Percentiles rank a stretch among this genome's conserved stretches.
Evolutionary conservation across 2,329 filamentous ascomycete species (phyloP).

Genomic region (Helminthosporium solani): DNA sequence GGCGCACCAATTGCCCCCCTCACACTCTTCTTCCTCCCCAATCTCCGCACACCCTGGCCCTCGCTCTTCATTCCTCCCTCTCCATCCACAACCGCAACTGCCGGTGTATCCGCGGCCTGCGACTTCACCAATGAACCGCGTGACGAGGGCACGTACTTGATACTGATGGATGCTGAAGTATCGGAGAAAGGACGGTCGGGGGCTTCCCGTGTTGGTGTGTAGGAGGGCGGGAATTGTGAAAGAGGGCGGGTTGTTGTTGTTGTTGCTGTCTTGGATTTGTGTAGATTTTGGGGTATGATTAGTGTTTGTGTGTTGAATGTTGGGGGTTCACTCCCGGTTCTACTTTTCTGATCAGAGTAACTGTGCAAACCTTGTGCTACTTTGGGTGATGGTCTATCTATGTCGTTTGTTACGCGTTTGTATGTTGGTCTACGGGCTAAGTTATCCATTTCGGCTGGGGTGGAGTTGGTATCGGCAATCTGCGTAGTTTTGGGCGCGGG

Average conservation of each 20-base stretch:
- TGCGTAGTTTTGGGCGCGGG: neutral
- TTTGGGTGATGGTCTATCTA: neutral
- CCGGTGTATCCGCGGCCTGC: neutral
- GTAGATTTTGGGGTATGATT: neutral
- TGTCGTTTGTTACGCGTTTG: constrained; percentile 3
- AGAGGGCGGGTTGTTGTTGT: neutral
- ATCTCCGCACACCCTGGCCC: neutral
- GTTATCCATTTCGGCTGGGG: neutral
- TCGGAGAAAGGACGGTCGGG: neutral
- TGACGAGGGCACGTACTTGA: neutral
- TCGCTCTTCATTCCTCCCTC: neutral
- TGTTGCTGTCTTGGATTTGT: no score
- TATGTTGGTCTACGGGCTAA: neutral
- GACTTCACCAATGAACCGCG: neutral
- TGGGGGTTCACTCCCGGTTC: neutral
- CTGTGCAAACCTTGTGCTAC: neutral
- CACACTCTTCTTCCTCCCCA: neutral
- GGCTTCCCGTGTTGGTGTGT: constrained; percentile 4
- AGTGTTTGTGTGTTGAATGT: neutral
- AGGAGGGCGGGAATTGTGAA: constrained; percentile 5
- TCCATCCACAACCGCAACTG: neutral
- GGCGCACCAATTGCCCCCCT: constrained; percentile 5
- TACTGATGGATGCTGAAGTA: neutral
- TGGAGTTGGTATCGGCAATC: neutral
- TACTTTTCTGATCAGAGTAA: neutral